A percentile compares a stretch with the other conserved stretches of the same genome.
Conservation (phyloP, 2,329 filamentous ascomycete species). For the Xylariaceae sp. region DNA sequence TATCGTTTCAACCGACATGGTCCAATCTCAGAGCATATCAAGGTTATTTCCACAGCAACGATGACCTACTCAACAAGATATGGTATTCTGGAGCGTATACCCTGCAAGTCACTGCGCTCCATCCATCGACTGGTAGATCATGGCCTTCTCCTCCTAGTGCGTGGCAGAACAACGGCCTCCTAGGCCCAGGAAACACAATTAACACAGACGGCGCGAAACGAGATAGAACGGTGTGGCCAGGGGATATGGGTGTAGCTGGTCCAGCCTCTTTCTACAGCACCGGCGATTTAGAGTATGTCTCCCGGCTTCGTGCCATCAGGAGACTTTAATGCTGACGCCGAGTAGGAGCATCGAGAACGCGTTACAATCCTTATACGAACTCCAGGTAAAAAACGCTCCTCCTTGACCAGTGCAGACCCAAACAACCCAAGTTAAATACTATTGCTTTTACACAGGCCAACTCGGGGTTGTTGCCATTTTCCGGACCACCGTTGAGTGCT, state of each 20-base stretch:
- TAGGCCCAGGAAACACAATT: constrained; percentile 30
- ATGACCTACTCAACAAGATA: constrained; percentile 47
- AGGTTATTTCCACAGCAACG: constrained; percentile 48
- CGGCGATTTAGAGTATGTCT: constrained; percentile 34
- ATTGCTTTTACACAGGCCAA: constrained; percentile 11
- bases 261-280: constrained; percentile 48
- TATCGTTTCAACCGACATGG: constrained; percentile 33
- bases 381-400: constrained; percentile 22
- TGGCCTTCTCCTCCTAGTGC: constrained; percentile 27
- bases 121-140: constrained; percentile 24
- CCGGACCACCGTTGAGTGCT: constrained; percentile 25
- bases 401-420: neutral
- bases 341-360: constrained; percentile 40
- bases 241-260: constrained; percentile 50
- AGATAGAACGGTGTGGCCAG: constrained; percentile 52
- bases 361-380: constrained; percentile 35
- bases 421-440: neutral
- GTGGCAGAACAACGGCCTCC: constrained; percentile 27
- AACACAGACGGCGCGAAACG: constrained; percentile 47
- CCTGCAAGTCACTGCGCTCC: constrained; percentile 35
- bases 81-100: constrained; percentile 54
- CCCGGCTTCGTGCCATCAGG: neutral
- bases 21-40: constrained; percentile 46
- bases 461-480: constrained; percentile 26
- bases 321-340: constrained; percentile 12